A percentile compares a stretch with the other conserved stretches of the same genome.
These are phyloP conservation scores for Pseudogymnoascus sp. DNA, from an alignment of 2,329 filamentous ascomycete genomes.

Conservation along the genomic window DNA sequence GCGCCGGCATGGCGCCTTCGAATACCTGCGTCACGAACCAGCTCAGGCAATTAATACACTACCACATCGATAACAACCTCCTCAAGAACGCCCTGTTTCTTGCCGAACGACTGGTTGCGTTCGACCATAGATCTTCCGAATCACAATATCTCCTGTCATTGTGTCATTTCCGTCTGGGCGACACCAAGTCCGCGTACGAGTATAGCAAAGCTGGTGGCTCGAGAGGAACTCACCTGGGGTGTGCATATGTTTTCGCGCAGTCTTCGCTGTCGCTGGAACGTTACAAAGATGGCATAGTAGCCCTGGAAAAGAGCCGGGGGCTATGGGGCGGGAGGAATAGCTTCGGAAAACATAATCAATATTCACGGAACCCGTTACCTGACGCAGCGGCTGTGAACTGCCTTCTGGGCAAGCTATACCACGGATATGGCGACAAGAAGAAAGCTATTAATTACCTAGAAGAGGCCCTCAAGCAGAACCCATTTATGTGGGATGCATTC, in stretches of 20 bases:
- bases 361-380: slow-evolving; percentile 62
- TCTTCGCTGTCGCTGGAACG: slow-evolving; percentile 73
- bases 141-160: slow-evolving; percentile 75
- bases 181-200: slow-evolving; percentile 80
- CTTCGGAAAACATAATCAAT: slow-evolving; percentile 77
- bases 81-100: slow-evolving; percentile 90
- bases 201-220: slow-evolving; percentile 63
- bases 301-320: slow-evolving; percentile 72
- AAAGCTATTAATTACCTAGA: slow-evolving; percentile 83
- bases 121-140: slow-evolving; percentile 74
- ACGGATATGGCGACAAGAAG: slow-evolving; percentile 70
- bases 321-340: slow-evolving; percentile 68
- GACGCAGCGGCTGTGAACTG: slow-evolving; percentile 80
- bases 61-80: slow-evolving; percentile 81
- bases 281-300: slow-evolving; percentile 71
- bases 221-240: slow-evolving; percentile 71
- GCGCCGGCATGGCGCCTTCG: slow-evolving; percentile 23
- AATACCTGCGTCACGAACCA: slow-evolving; percentile 25
- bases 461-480: slow-evolving; percentile 79
- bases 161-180: slow-evolving; percentile 74
- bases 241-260: slow-evolving; percentile 86
- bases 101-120: slow-evolving; percentile 74
- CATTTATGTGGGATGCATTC: slow-evolving; percentile 98
- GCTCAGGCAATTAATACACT: slow-evolving; percentile 52
- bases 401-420: slow-evolving; percentile 79